phyloP scores from a whole-genome alignment of 352 stramenopile genomes.

The Globisporangium megalacanthum region DNA sequence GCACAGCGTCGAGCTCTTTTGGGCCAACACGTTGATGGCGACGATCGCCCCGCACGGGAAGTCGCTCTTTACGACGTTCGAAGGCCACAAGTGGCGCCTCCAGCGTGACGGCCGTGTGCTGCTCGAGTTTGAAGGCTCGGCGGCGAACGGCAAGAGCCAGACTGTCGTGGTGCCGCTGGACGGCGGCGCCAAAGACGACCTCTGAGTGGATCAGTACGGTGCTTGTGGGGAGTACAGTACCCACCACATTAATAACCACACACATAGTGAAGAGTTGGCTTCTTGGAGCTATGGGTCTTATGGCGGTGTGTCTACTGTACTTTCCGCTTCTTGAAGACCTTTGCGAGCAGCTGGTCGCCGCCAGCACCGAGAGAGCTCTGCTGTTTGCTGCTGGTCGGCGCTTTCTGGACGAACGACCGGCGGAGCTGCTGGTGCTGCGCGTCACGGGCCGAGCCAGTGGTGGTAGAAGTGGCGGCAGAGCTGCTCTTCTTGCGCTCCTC shows the following conservation, averaged over 20 bases:
- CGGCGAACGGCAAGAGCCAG: constrained; percentile 43
- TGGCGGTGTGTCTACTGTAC: background rate
- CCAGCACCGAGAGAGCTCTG: constrained; percentile 44
- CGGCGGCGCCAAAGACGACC: constrained; percentile 36
- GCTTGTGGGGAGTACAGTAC: constrained; percentile 1
- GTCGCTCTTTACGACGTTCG: constrained; percentile 58
- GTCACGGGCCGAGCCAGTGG: constrained; percentile 3
- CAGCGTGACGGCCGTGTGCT: constrained; percentile 48
- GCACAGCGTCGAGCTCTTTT: constrained; percentile 50
- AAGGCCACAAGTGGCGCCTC: constrained; percentile 61
- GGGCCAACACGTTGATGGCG: constrained; percentile 62
- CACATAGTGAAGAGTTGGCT: background rate
- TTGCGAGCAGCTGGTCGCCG: constrained; percentile 39
- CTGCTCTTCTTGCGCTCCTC: constrained; percentile 61
- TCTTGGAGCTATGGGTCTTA: too few species aligned
- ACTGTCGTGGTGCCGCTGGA: constrained; percentile 35
- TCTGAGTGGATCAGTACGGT: constrained; percentile 14
- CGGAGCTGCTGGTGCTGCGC: constrained; percentile 40
- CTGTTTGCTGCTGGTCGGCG: constrained; percentile 62
- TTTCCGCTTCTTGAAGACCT: constrained; percentile 82
- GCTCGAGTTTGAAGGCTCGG: constrained; percentile 43
- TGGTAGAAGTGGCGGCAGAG: too few species aligned
- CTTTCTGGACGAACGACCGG: constrained; percentile 74
- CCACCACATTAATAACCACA: too few species aligned
- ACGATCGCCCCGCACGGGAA: constrained; percentile 42